Evolutionary conservation across 1,284 basidiomycete species (phyloP).

Genomic region (Malassezia brasiliensis): DNA sequence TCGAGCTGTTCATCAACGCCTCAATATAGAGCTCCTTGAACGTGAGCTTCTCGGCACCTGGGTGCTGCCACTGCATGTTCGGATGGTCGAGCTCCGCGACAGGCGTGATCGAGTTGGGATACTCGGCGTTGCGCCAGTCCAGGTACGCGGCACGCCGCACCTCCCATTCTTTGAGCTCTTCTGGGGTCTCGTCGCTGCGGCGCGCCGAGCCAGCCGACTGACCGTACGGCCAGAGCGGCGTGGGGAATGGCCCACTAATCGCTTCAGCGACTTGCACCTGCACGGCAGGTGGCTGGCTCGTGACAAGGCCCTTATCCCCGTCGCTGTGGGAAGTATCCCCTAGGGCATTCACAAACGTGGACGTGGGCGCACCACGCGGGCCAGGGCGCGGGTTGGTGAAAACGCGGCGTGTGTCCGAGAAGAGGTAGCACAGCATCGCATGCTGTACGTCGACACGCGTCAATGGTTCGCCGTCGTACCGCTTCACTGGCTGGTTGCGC

Average conservation of each 20-base stretch:
- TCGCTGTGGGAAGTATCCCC: neutral
- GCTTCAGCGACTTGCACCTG: slow-evolving; percentile 12
- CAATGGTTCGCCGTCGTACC: slow-evolving; percentile 43
- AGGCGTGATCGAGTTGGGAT: slow-evolving; percentile 14
- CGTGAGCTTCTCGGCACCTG: slow-evolving; percentile 49
- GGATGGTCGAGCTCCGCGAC: slow-evolving; percentile 5
- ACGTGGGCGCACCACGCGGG: slow-evolving; percentile 11
- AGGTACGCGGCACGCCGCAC: slow-evolving; percentile 2
- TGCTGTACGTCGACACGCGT: slow-evolving; percentile 62
- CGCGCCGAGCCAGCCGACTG: slow-evolving; percentile 33
- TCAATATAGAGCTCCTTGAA: slow-evolving; percentile 78
- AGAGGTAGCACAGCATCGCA: slow-evolving; percentile 69
- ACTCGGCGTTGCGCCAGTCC: slow-evolving; percentile 14
- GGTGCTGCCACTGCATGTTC: slow-evolving; percentile 26
- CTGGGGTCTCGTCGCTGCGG: slow-evolving; percentile 30
- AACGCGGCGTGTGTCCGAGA: slow-evolving; percentile 59
- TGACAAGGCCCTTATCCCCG: neutral
- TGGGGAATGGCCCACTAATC: slow-evolving; percentile 18
- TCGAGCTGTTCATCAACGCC: slow-evolving; percentile 64
- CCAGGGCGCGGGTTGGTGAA: slow-evolving; percentile 58
- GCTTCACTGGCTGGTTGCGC: slow-evolving; percentile 43
- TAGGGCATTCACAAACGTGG: slow-evolving; percentile 14
- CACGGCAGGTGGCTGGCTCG: slow-evolving; percentile 8
- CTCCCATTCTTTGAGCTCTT: slow-evolving; percentile 28
- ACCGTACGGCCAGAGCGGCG: slow-evolving; percentile 39